Percentiles rank a stretch among this genome's conserved stretches.
phyloP scores from a whole-genome alignment of 768 basidiomycete species.

The Psilocybe azurescens region DNA sequence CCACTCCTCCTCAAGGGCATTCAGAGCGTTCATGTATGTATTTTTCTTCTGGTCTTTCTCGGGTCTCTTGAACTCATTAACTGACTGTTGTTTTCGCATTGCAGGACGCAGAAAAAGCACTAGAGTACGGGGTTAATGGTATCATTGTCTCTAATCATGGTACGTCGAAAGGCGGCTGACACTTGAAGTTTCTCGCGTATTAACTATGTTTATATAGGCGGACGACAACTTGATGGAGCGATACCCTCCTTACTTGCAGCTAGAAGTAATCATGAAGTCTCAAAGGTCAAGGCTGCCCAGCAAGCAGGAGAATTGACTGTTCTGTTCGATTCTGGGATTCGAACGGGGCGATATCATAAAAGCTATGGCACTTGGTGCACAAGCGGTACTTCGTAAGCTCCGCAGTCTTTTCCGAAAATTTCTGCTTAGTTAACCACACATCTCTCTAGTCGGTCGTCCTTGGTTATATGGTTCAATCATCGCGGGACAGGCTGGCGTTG shows the following conservation, averaged over 20 bases:
- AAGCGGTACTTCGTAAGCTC: slow-evolving; percentile 73
- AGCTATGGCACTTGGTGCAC: slow-evolving; percentile 86
- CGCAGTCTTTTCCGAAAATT: not conserved
- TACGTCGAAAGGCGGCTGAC: slow-evolving; percentile 27
- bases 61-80: not conserved
- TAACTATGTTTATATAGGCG: slow-evolving; percentile 46
- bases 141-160: slow-evolving; percentile 86
- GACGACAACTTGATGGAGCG: slow-evolving; percentile 80
- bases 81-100: not conserved
- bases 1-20: slow-evolving; percentile 82
- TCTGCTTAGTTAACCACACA: not conserved
- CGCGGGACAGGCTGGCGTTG: slow-evolving; percentile 75
- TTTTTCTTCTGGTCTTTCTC: not conserved
- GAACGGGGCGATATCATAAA: slow-evolving; percentile 87
- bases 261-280: slow-evolving; percentile 71
- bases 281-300: slow-evolving; percentile 61
- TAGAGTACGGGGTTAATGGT: slow-evolving; percentile 69
- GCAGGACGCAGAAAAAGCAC: slow-evolving; percentile 71
- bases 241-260: slow-evolving; percentile 74
- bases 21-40: slow-evolving; percentile 59
- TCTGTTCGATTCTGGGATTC: slow-evolving; percentile 82
- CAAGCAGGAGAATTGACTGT: slow-evolving; percentile 65
- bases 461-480: slow-evolving; percentile 76
- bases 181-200: not conserved
- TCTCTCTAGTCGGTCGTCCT: slow-evolving; percentile 65